Conservation (phyloP, 306 rosid genomes). For the Gastrolobium villosum region DNA sequence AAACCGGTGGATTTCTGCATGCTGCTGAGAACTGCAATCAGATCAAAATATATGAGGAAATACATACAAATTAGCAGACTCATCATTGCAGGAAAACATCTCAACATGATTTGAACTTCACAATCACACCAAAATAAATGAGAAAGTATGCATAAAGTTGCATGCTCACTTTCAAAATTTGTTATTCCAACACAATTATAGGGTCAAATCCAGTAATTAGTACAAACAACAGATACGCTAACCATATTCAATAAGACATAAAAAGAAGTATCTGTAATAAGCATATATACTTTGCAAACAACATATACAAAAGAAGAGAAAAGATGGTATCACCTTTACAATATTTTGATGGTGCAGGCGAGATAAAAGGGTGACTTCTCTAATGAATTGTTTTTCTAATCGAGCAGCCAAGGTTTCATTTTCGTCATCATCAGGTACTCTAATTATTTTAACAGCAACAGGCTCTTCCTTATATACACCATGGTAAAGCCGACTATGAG, state of each 20-base stretch:
- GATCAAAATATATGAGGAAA: slow-evolving; percentile 47
- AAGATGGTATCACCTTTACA: slow-evolving; percentile 71
- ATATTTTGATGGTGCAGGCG: slow-evolving; percentile 83
- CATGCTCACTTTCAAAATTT: slow-evolving; percentile 3
- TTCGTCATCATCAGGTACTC: slow-evolving; percentile 84
- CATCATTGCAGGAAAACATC: background rate
- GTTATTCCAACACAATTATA: background rate
- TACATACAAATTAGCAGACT: slow-evolving; percentile 11
- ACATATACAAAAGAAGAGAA: slow-evolving; percentile 1
- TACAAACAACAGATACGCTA: background rate
- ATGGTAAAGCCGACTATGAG: slow-evolving; percentile 93
- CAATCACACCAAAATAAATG: slow-evolving; percentile 40
- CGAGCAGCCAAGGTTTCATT: slow-evolving; percentile 66
- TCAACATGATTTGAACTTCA: slow-evolving; percentile 55
- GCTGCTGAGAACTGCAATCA: slow-evolving; percentile 85
- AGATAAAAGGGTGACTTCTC: slow-evolving; percentile 86
- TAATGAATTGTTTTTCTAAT: slow-evolving; percentile 79
- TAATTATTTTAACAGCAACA: slow-evolving; percentile 90
- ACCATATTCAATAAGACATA: slow-evolving; percentile 33
- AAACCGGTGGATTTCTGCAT: slow-evolving; percentile 83
- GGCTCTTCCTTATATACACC: slow-evolving; percentile 79
- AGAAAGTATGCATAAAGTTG: slow-evolving; percentile 25
- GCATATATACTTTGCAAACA: background rate
- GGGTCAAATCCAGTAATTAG: slow-evolving; percentile 11
- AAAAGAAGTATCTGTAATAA: slow-evolving; percentile 23